These are phyloP conservation scores for Phlyctochytrium bullatum DNA, from an alignment of 192 early-diverging fungal species.

Conservation along the genomic window DNA sequence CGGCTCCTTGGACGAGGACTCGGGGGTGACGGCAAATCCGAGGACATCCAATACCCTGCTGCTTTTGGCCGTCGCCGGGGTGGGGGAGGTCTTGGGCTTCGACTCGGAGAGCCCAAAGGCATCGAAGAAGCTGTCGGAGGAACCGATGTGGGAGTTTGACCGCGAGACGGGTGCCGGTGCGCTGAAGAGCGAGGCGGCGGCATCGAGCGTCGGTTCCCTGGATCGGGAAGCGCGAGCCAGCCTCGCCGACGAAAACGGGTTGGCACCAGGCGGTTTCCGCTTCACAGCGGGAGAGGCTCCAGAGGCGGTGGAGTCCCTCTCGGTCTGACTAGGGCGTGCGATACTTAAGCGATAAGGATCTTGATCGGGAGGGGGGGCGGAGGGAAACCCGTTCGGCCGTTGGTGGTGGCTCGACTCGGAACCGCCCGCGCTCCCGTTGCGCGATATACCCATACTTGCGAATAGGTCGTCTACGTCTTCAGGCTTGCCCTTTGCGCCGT, in stretches of 20 bases:
- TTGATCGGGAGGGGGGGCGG: too few relatives aligned
- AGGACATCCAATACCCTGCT: conserved; percentile 2
- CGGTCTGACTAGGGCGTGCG: too few relatives aligned
- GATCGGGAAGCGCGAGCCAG: conserved; percentile 12
- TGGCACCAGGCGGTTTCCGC: neutral
- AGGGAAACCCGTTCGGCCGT: too few relatives aligned
- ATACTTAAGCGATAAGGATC: too few relatives aligned
- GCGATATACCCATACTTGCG: too few relatives aligned
- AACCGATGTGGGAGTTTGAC: neutral
- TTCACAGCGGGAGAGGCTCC: neutral
- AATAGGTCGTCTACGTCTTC: too few relatives aligned
- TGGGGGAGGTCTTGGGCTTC: neutral
- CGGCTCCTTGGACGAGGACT: neutral
- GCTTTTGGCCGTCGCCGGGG: neutral
- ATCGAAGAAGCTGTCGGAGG: neutral
- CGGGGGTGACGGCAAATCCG: neutral
- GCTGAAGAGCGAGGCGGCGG: conserved; percentile 18
- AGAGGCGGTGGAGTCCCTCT: too few relatives aligned
- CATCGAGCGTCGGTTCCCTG: neutral
- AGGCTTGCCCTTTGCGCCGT: too few relatives aligned
- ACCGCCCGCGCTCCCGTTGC: too few relatives aligned
- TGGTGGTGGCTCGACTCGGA: too few relatives aligned
- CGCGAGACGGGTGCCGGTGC: conserved; percentile 2
- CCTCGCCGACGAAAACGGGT: conserved; percentile 24
- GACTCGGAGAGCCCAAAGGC: neutral